A percentile compares a stretch with the other conserved stretches of the same genome.
These are phyloP conservation scores for Amphicarpaea edgeworthii DNA, from an alignment of 306 rosid genomes.

Conservation along the genomic window DNA sequence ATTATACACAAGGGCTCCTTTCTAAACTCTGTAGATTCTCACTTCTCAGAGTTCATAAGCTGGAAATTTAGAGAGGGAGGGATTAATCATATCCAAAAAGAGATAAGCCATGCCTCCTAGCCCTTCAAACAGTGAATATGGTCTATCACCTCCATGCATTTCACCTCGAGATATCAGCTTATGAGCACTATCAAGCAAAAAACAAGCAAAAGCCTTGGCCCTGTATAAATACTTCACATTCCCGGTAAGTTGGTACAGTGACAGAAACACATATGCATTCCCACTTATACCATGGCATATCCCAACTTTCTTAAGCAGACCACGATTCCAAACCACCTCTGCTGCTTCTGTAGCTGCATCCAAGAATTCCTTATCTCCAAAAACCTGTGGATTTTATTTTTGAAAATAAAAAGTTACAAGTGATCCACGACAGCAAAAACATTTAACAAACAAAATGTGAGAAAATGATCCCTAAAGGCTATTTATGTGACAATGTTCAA, in stretches of 20 bases:
- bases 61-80: conserved; percentile 65
- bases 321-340: conserved; percentile 68
- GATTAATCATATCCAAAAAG: conserved; percentile 65
- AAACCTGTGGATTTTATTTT: conserved; percentile 53
- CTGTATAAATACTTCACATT: conserved; percentile 55
- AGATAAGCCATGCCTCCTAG: conserved; percentile 71
- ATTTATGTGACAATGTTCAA: neutral
- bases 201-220: conserved; percentile 78
- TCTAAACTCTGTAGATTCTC: conserved; percentile 34
- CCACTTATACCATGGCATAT: conserved; percentile 84
- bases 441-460: conserved; percentile 25
- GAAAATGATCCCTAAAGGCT: no score
- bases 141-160: conserved; percentile 76
- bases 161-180: conserved; percentile 64
- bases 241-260: conserved; percentile 71
- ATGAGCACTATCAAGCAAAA: conserved; percentile 69
- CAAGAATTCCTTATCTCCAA: conserved; percentile 63
- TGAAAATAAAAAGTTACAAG: neutral
- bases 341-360: conserved; percentile 76
- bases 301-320: conserved; percentile 71
- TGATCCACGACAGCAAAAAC: neutral
- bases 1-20: conserved; percentile 20
- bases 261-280: conserved; percentile 67
- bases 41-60: conserved; percentile 64
- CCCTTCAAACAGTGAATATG: conserved; percentile 74